A percentile compares a stretch with the other conserved stretches of the same genome.
phyloP scores from a whole-genome alignment of 257 asterid genomes.

The Handroanthus guayacan region DNA sequence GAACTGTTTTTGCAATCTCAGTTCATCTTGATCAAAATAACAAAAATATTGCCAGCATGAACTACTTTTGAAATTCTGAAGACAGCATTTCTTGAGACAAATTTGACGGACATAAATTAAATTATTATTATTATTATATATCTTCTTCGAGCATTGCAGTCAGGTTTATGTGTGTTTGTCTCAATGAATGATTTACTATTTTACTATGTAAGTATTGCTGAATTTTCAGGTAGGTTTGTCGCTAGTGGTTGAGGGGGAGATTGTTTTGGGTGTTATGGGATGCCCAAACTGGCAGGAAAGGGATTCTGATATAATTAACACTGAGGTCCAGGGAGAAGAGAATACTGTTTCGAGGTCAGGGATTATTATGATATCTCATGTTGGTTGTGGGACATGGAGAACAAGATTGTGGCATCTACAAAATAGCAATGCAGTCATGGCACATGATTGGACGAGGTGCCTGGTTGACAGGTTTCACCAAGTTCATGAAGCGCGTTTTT shows the following conservation, averaged over 20 bases:
- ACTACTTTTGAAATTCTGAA: background rate
- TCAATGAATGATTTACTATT: background rate
- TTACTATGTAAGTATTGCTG: conserved; percentile 22
- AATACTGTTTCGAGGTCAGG: conserved; percentile 56
- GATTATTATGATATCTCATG: conserved; percentile 78
- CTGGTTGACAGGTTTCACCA: conserved; percentile 61
- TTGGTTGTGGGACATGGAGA: conserved; percentile 95
- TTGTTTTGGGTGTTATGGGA: conserved; percentile 95
- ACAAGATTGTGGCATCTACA: conserved; percentile 50
- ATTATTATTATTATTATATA: conserved; percentile 1
- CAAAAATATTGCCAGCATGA: background rate
- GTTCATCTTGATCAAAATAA: background rate
- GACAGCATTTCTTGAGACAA: conserved; percentile 1
- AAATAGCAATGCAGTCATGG: conserved; percentile 28
- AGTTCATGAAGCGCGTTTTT: conserved; percentile 62
- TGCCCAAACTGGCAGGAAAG: conserved; percentile 87
- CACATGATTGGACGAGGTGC: conserved; percentile 75
- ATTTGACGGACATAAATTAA: background rate
- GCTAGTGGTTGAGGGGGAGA: conserved; percentile 85
- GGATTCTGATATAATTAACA: conserved; percentile 37
- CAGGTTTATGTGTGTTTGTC: conserved; percentile 12
- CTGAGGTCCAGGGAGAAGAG: conserved; percentile 42
- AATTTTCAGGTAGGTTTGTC: conserved; percentile 91
- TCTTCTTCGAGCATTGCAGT: background rate
- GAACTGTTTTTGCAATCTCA: conserved; percentile 7